A percentile compares a stretch with the other conserved stretches of the same genome.
phyloP scores from a whole-genome alignment of 768 basidiomycete genomes.

The Coprinopsis marcescibilis region DNA sequence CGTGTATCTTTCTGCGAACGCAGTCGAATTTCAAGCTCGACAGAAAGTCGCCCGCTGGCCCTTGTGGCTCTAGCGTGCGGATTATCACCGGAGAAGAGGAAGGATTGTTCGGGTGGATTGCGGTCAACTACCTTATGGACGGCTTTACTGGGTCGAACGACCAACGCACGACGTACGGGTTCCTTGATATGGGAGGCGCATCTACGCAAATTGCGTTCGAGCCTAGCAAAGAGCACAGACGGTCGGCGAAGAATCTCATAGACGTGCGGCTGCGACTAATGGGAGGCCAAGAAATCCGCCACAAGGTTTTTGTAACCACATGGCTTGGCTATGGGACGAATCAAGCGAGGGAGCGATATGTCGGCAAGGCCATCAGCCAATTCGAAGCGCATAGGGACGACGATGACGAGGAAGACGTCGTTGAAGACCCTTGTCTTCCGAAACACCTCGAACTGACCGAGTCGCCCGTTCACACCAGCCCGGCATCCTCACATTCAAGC shows the following conservation, averaged over 20 bases:
- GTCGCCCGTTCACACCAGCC: slow-evolving; percentile 38
- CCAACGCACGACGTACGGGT: slow-evolving; percentile 85
- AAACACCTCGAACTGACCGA: slow-evolving; percentile 62
- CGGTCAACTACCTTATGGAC: slow-evolving; percentile 98
- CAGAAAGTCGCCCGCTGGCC: slow-evolving; percentile 55
- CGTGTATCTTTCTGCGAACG: slow-evolving; percentile 69
- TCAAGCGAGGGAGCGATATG: slow-evolving; percentile 90
- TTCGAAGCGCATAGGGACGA: slow-evolving; percentile 40
- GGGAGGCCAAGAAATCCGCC: slow-evolving; percentile 80
- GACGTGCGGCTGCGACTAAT: slow-evolving; percentile 79
- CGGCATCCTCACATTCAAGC: slow-evolving; percentile 36
- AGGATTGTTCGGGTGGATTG: slow-evolving; percentile 97
- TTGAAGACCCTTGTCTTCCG: slow-evolving; percentile 90
- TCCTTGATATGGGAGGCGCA: slow-evolving; percentile 98
- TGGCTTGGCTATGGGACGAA: slow-evolving; percentile 99
- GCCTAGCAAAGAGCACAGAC: slow-evolving; percentile 56
- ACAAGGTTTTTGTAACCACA: slow-evolving; percentile 94
- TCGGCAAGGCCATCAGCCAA: slow-evolving; percentile 57
- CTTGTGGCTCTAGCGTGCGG: slow-evolving; percentile 87
- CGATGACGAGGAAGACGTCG: slow-evolving; percentile 25
- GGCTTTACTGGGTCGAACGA: slow-evolving; percentile 63
- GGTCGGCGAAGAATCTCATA: slow-evolving; percentile 58
- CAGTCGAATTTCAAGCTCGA: slow-evolving; percentile 81
- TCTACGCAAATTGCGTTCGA: slow-evolving; percentile 99
- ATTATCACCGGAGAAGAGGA: slow-evolving; percentile 99